Evolutionary conservation across 23 red algal species (phyloP).

Genomic region (Gracilaria gracilis): DNA sequence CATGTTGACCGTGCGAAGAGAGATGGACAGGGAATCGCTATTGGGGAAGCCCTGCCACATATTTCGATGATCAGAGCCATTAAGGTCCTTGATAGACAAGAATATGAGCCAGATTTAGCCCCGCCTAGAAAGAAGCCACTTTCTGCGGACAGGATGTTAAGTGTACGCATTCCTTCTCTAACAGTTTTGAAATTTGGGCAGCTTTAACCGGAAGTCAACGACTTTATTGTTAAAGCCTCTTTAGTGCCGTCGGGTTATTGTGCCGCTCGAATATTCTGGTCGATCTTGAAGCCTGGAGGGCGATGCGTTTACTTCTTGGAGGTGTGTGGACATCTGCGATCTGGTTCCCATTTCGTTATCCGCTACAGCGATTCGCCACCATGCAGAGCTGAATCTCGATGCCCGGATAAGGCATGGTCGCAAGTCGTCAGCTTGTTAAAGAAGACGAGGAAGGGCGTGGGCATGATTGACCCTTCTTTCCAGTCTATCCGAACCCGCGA

Average conservation of each 20-base stretch:
- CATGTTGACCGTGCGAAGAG: constrained; percentile 1
- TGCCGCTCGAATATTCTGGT: constrained; percentile 56
- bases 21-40: background rate
- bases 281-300: constrained; percentile 30
- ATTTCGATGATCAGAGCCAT: constrained; percentile 6
- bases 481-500: constrained; percentile 15
- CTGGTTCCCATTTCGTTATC: constrained; percentile 57
- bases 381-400: background rate
- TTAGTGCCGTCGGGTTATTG: constrained; percentile 62
- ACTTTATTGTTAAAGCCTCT: constrained; percentile 46
- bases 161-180: constrained; percentile 41
- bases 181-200: constrained; percentile 49
- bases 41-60: background rate
- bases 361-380: constrained; percentile 33
- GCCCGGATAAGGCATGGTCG: constrained; percentile 42
- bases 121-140: constrained; percentile 22
- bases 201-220: constrained; percentile 42
- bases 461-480: constrained; percentile 18
- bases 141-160: constrained; percentile 20
- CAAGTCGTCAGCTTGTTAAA: constrained; percentile 9
- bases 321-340: constrained; percentile 33
- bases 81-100: constrained; percentile 37
- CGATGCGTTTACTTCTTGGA: constrained; percentile 60
- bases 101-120: constrained; percentile 4
- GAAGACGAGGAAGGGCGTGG: background rate